Evolutionary conservation across 148 eudicot species (phyloP).

Genomic region (Rhododendron mucronatum): DNA sequence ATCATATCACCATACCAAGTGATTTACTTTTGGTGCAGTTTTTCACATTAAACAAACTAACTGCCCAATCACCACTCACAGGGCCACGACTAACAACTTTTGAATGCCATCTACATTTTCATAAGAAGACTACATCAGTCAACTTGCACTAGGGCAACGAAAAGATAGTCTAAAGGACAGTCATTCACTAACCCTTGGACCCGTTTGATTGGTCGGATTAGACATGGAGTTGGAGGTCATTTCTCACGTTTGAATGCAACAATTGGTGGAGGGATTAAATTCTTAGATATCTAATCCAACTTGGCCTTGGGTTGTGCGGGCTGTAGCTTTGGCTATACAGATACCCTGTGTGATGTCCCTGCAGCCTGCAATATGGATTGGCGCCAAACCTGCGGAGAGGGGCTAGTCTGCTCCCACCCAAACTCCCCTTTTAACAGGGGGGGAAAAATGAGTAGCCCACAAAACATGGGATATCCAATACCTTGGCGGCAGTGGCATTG

Average conservation of each 20-base stretch:
- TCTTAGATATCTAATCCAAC: background rate
- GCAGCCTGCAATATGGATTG: background rate
- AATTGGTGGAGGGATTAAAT: background rate
- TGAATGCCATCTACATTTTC: background rate
- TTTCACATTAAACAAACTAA: background rate
- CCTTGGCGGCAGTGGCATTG: background rate
- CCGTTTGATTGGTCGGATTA: background rate
- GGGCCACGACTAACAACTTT: background rate
- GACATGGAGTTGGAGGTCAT: background rate
- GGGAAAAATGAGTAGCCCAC: no score
- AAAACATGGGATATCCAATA: background rate
- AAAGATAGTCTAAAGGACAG: background rate
- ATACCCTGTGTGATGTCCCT: background rate
- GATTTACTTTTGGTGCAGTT: background rate
- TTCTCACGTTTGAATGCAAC: background rate
- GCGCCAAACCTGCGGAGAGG: background rate
- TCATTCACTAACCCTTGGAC: slow-evolving; percentile 1
- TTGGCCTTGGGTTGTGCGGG: background rate
- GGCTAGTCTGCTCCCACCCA: background rate
- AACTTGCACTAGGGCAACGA: no score
- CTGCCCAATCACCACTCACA: background rate
- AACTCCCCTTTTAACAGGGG: background rate
- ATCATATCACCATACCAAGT: background rate
- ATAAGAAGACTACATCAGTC: background rate
- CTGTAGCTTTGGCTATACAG: background rate